phyloP scores from a whole-genome alignment of 768 basidiomycete genomes.

The Sporobolomyces phaffii region DNA sequence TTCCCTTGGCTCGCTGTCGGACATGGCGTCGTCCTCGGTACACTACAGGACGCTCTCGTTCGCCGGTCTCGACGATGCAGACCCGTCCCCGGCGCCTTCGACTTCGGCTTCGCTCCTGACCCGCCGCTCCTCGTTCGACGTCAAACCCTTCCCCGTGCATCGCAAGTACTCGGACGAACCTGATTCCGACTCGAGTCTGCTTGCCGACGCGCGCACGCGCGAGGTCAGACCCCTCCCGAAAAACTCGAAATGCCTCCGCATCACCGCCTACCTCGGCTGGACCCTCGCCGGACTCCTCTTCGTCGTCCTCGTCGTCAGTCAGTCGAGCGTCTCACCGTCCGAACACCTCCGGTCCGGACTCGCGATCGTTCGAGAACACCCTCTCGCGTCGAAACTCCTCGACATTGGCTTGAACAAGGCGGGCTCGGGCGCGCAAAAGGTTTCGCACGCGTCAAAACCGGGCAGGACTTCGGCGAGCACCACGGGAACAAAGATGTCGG shows the following conservation, averaged over 20 bases:
- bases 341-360: neutral
- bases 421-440: neutral
- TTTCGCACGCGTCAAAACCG: neutral
- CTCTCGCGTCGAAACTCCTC: neutral
- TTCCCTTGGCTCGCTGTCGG: no score
- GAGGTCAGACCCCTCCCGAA: neutral
- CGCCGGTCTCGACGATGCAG: slow-evolving; percentile 9
- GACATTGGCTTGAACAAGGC: neutral
- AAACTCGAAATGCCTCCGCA: slow-evolving; percentile 7
- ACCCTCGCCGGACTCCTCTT: slow-evolving; percentile 10
- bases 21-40: neutral
- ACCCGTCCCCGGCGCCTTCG: neutral
- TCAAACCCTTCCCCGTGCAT: neutral
- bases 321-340: neutral
- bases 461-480: neutral
- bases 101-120: neutral
- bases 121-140: slow-evolving; percentile 13
- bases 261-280: slow-evolving; percentile 25
- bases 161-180: slow-evolving; percentile 1
- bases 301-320: slow-evolving; percentile 10
- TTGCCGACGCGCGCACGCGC: neutral
- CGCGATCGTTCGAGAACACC: neutral
- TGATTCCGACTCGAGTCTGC: neutral
- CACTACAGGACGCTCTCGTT: slow-evolving; percentile 16
- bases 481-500: neutral